Base-by-base conservation (phyloP, 2,329 filamentous ascomycete species). In the Lachnellula suecica region DNA sequence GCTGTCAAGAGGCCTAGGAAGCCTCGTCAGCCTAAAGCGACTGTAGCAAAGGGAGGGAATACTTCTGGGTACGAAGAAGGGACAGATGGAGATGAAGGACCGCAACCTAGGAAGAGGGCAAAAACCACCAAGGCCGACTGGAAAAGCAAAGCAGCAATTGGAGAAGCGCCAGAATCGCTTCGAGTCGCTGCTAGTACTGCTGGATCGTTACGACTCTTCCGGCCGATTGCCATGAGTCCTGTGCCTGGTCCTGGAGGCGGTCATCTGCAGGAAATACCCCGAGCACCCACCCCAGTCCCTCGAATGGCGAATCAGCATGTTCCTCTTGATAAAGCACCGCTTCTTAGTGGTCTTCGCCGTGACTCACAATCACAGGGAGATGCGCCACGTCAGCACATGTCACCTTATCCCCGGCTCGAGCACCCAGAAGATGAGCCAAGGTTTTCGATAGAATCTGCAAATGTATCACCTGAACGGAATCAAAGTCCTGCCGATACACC, bases 101-200 rank as follows among this genome's bases (percentile, higher is more conserved):
- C 57, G 84, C 53, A 52, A 44, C 52, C 54, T 5, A 88, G 84
- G 63, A 97, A 96, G 72, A 82, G 92, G 63, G 91, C 86, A 29
- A 94, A 90, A 65, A 82, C 87, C 22, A 90, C 84, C 19, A 82
- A 87, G 65, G 82, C 86, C 11, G 83, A 88, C 57, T 87, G 85
- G 72, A 84, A 84, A n/a, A 84, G 85, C 46, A 87, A 83, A 60
- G 82, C 79, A 56, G 83, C 82, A 20, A 88, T 97, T 63, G 88
- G 87, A 47, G 79, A 82, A 35, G 85, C 84, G 25, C 82, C 85
- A 9, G 91, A 94, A 44, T 95, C 90, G 3, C 76, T 97, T 23
- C 83, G 92, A 44, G 91, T 96, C n/a, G 87, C 89, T 54, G 93
- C 93, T 43, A 96, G 91, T 67, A 96, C 89, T 15, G 88, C 92